A percentile compares a stretch with the other conserved stretches of the same genome.
phyloP scores from a whole-genome alignment of 2,329 filamentous ascomycete species.

The Drechslerella coelobrocha region DNA sequence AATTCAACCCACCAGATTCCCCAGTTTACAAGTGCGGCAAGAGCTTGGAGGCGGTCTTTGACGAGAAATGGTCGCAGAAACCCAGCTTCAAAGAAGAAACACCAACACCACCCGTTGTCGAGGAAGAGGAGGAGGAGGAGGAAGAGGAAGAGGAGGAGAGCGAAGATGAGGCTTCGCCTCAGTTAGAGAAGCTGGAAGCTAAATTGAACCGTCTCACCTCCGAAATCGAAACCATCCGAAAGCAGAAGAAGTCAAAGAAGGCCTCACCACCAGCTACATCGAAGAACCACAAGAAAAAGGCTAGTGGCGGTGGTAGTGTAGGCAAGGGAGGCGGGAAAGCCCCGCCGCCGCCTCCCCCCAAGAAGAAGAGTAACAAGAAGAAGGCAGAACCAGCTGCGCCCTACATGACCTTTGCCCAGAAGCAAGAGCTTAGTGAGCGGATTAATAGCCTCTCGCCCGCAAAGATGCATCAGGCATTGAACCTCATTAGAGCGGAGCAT shows the following conservation, averaged over 20 bases:
- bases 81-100: conserved; percentile 75
- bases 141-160: conserved; percentile 67
- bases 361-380: conserved; percentile 57
- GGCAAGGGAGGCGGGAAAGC: conserved; percentile 61
- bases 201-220: conserved; percentile 64
- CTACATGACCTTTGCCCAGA: conserved; percentile 76
- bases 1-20: conserved; percentile 85
- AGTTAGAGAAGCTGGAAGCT: conserved; percentile 76
- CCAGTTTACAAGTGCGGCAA: conserved; percentile 75
- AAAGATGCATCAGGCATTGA: conserved; percentile 80
- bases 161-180: conserved; percentile 69
- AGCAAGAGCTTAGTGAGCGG: conserved; percentile 86
- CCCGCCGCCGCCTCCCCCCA: conserved; percentile 56
- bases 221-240: conserved; percentile 61
- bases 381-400: conserved; percentile 59
- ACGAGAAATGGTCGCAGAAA: conserved; percentile 77
- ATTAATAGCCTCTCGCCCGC: conserved; percentile 79
- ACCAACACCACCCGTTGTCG: conserved; percentile 72
- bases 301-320: conserved; percentile 53
- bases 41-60: conserved; percentile 76
- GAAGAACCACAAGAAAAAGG: conserved; percentile 59
- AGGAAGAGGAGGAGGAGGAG: conserved; percentile 71
- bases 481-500: conserved; percentile 86
- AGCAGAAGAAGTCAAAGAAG: conserved; percentile 67
- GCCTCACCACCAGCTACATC: conserved; percentile 62